Evolutionary conservation across 164 flowering plant genomes (phyloP).

Genomic region (Kingdonia uniflora): DNA sequence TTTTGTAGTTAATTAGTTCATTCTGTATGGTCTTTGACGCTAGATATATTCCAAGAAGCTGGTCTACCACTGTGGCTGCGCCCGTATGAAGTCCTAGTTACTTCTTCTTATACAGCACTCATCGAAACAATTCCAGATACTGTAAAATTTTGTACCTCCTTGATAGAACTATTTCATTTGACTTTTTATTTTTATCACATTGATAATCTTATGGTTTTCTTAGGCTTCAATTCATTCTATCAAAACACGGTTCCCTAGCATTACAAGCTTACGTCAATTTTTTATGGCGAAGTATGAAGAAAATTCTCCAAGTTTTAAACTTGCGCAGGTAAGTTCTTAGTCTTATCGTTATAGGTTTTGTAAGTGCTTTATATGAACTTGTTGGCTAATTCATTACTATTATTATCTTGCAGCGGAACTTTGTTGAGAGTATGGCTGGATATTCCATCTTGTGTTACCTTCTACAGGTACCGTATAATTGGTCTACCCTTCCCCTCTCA

Average conservation of each 20-base stretch:
- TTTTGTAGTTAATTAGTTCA: too few relatives aligned
- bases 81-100: slow-evolving; percentile 93
- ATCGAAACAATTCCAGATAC: slow-evolving; percentile 99
- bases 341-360: background rate
- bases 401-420: slow-evolving; percentile 67
- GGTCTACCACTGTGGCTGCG: slow-evolving; percentile 98
- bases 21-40: slow-evolving; percentile 5
- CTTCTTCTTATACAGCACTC: slow-evolving; percentile 98
- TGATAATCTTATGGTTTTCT: slow-evolving; percentile 9
- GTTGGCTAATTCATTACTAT: background rate
- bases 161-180: background rate
- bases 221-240: slow-evolving; percentile 97
- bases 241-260: slow-evolving; percentile 82
- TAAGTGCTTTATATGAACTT: background rate
- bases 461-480: slow-evolving; percentile 50
- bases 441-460: slow-evolving; percentile 95
- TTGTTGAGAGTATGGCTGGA: slow-evolving; percentile 99
- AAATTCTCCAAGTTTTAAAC: slow-evolving; percentile 90
- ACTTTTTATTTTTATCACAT: background rate
- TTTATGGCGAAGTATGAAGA: slow-evolving; percentile 84
- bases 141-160: slow-evolving; percentile 29
- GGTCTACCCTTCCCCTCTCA: slow-evolving; percentile 3
- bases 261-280: slow-evolving; percentile 83
- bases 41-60: slow-evolving; percentile 99
- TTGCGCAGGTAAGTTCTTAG: slow-evolving; percentile 73